phyloP scores from a whole-genome alignment of 192 early-diverging fungal species.

The Chytriomyces confervae region DNA sequence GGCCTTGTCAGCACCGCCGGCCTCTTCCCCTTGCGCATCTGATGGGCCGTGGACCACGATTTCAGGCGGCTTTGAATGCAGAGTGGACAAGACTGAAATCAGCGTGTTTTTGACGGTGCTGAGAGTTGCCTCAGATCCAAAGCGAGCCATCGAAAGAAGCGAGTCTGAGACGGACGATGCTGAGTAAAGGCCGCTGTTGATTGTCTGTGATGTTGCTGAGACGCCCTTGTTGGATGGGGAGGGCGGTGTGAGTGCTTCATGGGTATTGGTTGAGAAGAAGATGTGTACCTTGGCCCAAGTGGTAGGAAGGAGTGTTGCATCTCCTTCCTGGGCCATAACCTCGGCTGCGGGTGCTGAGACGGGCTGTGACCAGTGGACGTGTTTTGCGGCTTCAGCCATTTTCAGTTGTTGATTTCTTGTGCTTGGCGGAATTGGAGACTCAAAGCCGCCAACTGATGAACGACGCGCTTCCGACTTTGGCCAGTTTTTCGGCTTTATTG shows the following conservation, averaged over 20 bases:
- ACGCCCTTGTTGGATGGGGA: slow-evolving; percentile 10
- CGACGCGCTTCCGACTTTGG: too few relatives aligned
- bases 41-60: too few relatives aligned
- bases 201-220: not conserved
- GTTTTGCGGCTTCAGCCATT: not conserved
- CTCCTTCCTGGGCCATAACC: not conserved
- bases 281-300: slow-evolving; percentile 8
- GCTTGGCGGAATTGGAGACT: not conserved
- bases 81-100: too few relatives aligned
- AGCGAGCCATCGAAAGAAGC: slow-evolving; percentile 9
- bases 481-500: too few relatives aligned
- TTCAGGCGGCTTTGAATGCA: too few relatives aligned
- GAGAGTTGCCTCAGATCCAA: slow-evolving; percentile 5
- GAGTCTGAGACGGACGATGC: slow-evolving; percentile 18
- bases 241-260: not conserved
- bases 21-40: not conserved
- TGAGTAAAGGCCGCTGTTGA: not conserved
- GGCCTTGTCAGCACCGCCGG: not conserved
- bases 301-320: slow-evolving; percentile 8
- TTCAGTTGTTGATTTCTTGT: not conserved
- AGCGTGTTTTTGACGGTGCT: not conserved
- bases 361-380: slow-evolving; percentile 17
- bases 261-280: not conserved
- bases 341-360: not conserved
- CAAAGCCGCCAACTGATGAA: too few relatives aligned